Evolutionary conservation across 345 rosid genomes (phyloP).

Genomic region (Durio zibethinus): DNA sequence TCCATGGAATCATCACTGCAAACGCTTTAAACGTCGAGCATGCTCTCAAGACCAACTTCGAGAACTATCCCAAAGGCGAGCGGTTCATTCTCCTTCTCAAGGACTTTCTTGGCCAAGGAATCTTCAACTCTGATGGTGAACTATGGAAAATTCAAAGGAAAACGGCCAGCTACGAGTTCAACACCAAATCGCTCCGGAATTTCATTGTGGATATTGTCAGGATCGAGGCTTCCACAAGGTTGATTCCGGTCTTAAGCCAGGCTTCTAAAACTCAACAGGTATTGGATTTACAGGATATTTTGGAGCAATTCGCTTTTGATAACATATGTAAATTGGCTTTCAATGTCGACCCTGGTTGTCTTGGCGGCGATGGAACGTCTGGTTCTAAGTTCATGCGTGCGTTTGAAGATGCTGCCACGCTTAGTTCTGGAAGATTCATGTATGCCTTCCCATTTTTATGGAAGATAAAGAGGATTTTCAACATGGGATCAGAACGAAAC

Average conservation of each 20-base stretch:
- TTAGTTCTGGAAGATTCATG: conserved; percentile 24
- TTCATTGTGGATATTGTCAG: conserved; percentile 10
- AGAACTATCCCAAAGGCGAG: conserved; percentile 21
- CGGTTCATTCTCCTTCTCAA: conserved; percentile 4
- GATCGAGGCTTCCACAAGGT: conserved; percentile 9
- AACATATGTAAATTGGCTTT: conserved; percentile 26
- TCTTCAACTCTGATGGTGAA: conserved; percentile 26
- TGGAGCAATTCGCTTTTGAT: conserved; percentile 27
- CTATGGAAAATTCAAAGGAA: conserved; percentile 31
- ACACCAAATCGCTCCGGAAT: conserved; percentile 21
- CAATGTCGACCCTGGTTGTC: conserved; percentile 19
- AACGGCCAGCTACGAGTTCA: conserved; percentile 26
- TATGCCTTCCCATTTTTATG: not conserved
- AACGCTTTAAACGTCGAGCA: conserved; percentile 14
- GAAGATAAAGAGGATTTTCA: conserved; percentile 17
- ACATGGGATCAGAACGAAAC: conserved; percentile 34
- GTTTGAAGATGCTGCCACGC: conserved; percentile 24
- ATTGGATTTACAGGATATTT: conserved; percentile 23
- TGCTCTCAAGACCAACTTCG: conserved; percentile 13
- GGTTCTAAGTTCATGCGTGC: conserved; percentile 24
- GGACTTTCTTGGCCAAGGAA: conserved; percentile 15
- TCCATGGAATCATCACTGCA: conserved; percentile 8
- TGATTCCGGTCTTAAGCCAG: conserved; percentile 17
- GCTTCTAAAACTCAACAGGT: not conserved
- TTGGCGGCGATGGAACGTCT: conserved; percentile 7